Evolutionary conservation across 2,329 filamentous ascomycete species (phyloP).

Genomic region (Talaromyces sp.): DNA sequence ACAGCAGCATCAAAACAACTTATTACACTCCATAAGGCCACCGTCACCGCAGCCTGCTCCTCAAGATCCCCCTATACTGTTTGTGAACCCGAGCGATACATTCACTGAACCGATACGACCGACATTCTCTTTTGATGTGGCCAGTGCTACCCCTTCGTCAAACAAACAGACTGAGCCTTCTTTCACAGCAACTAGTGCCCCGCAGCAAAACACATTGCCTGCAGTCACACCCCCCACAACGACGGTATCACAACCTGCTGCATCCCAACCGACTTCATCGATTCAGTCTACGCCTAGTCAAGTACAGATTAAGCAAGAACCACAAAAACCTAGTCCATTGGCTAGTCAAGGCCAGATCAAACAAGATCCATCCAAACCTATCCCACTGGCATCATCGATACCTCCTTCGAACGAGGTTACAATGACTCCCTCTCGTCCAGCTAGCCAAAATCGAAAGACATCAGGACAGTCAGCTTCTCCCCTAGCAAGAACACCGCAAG

Average conservation of each 20-base stretch:
- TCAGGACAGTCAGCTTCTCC: slow-evolving; percentile 10
- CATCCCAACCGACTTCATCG: slow-evolving; percentile 23
- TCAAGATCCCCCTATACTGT: slow-evolving; percentile 35
- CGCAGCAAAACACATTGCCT: slow-evolving; percentile 34
- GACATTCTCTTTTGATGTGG: slow-evolving; percentile 26
- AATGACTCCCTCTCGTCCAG: slow-evolving; percentile 14
- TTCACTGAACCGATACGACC: slow-evolving; percentile 32
- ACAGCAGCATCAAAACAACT: slow-evolving; percentile 13
- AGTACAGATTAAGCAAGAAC: not conserved
- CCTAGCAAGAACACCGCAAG: slow-evolving; percentile 13
- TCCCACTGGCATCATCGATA: slow-evolving; percentile 20
- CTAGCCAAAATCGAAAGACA: slow-evolving; percentile 4
- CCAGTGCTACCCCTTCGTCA: slow-evolving; percentile 29
- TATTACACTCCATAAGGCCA: not conserved
- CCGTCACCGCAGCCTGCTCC: slow-evolving; percentile 25
- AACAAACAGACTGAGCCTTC: slow-evolving; percentile 27
- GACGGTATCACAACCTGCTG: slow-evolving; percentile 24
- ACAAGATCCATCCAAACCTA: slow-evolving; percentile 1
- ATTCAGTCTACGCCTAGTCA: slow-evolving; percentile 25
- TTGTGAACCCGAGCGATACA: slow-evolving; percentile 37
- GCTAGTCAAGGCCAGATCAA: slow-evolving; percentile 16
- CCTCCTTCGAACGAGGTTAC: slow-evolving; percentile 13
- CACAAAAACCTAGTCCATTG: slow-evolving; percentile 18
- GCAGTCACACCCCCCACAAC: slow-evolving; percentile 27
- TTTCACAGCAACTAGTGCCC: slow-evolving; percentile 18